These are phyloP conservation scores for Zanthoxylum bungeanum DNA, from an alignment of 345 rosid genomes.

Conservation along the genomic window DNA sequence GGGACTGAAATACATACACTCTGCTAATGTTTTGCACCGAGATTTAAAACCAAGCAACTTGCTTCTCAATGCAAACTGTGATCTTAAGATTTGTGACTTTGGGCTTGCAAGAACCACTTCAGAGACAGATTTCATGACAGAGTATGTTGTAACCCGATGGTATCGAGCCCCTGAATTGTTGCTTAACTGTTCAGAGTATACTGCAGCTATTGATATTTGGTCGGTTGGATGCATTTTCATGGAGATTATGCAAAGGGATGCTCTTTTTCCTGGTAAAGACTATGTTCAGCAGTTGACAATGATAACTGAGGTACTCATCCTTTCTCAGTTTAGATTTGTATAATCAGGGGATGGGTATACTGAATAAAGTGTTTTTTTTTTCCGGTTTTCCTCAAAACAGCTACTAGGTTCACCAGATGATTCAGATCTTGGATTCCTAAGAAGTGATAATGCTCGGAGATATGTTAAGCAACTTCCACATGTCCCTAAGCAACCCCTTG, in stretches of 20 bases:
- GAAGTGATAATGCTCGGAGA: constrained; percentile 78
- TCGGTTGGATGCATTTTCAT: constrained; percentile 92
- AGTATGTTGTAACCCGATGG: constrained; percentile 79
- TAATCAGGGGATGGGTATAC: not conserved
- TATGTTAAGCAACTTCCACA: constrained; percentile 77
- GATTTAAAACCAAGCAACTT: constrained; percentile 90
- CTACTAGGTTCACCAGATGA: constrained; percentile 85
- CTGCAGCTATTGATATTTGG: constrained; percentile 89
- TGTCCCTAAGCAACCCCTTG: constrained; percentile 65
- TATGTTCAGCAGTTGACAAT: constrained; percentile 79
- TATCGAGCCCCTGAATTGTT: constrained; percentile 80
- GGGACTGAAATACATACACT: constrained; percentile 79
- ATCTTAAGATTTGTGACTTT: constrained; percentile 79
- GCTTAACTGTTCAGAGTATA: constrained; percentile 68
- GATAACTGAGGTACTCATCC: constrained; percentile 65
- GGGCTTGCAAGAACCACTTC: constrained; percentile 88
- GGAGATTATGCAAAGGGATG: constrained; percentile 73
- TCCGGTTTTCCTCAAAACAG: constrained; percentile 27
- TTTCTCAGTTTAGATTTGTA: not conserved
- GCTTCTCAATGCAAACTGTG: constrained; percentile 61
- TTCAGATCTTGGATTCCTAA: constrained; percentile 76
- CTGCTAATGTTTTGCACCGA: constrained; percentile 82
- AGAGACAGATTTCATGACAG: constrained; percentile 89
- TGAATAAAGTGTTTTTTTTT: not conserved
- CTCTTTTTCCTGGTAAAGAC: constrained; percentile 85